These are phyloP conservation scores for Candida piceae DNA, from an alignment of 805 yeast species.

Conservation along the genomic window DNA sequence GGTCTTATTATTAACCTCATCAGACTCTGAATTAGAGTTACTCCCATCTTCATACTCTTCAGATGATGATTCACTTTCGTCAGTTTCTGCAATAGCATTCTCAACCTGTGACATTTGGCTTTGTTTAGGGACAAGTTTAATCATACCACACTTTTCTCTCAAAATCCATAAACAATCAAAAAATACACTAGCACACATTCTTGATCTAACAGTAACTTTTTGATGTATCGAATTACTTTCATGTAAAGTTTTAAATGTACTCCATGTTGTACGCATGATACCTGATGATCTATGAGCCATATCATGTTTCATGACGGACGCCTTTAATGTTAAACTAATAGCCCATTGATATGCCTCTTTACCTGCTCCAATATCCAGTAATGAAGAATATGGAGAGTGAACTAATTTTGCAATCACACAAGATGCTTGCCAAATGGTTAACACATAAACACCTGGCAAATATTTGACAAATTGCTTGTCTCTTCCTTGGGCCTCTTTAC, in stretches of 20 bases:
- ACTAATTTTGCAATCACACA: slow-evolving; percentile 74
- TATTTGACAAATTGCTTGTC: slow-evolving; percentile 64
- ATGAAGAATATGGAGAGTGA: slow-evolving; percentile 66
- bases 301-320: slow-evolving; percentile 86
- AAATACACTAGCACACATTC: slow-evolving; percentile 90
- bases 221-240: slow-evolving; percentile 39
- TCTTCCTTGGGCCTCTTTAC: slow-evolving; percentile 52
- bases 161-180: slow-evolving; percentile 85
- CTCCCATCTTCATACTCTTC: slow-evolving; percentile 15
- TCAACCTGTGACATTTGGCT: slow-evolving; percentile 16
- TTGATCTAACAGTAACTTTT: slow-evolving; percentile 60
- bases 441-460: slow-evolving; percentile 77
- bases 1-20: slow-evolving; percentile 22
- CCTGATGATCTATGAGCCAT: slow-evolving; percentile 91
- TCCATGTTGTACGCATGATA: slow-evolving; percentile 93
- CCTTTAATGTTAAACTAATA: slow-evolving; percentile 61
- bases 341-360: slow-evolving; percentile 64
- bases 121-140: slow-evolving; percentile 43
- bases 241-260: slow-evolving; percentile 64
- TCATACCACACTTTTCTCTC: slow-evolving; percentile 85
- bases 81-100: slow-evolving; percentile 27
- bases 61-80: slow-evolving; percentile 18
- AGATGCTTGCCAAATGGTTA: slow-evolving; percentile 89
- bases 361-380: slow-evolving; percentile 68
- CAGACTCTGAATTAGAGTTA: slow-evolving; percentile 20